Evolutionary conservation across 768 basidiomycete genomes (phyloP).

Genomic region (Exidia glandulosa): DNA sequence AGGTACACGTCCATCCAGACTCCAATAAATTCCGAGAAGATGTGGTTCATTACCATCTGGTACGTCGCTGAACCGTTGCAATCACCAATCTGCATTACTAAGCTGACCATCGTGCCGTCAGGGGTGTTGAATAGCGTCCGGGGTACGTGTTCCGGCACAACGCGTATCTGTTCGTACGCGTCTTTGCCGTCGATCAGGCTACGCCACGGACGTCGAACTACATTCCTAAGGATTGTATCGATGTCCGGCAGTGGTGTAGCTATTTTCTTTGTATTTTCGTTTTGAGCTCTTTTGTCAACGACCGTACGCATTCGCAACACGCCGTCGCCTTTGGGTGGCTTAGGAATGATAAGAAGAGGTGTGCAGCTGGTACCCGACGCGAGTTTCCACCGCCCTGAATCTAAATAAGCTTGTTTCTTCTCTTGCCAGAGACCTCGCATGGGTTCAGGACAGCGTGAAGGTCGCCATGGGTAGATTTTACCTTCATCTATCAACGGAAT

Average conservation of each 20-base stretch:
- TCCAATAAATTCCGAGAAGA: conserved; percentile 7
- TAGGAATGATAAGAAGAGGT: conserved; percentile 7
- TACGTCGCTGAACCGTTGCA: conserved; percentile 9
- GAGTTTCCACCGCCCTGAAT: conserved; percentile 6
- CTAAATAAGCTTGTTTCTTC: conserved; percentile 6
- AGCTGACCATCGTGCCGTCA: conserved; percentile 9
- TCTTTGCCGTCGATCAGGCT: conserved; percentile 3
- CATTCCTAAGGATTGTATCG: conserved; percentile 5
- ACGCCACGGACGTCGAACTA: background rate
- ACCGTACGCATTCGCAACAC: background rate
- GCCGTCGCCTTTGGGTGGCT: background rate
- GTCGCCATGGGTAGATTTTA: conserved; percentile 19
- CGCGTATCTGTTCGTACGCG: conserved; percentile 13
- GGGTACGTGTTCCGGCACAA: conserved; percentile 4
- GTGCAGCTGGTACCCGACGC: conserved; percentile 2
- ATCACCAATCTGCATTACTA: conserved; percentile 10
- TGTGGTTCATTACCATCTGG: conserved; percentile 6
- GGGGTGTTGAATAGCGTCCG: conserved; percentile 7
- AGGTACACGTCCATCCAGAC: conserved; percentile 10
- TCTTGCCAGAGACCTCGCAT: conserved; percentile 23
- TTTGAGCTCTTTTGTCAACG: conserved; percentile 5
- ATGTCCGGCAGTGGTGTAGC: conserved; percentile 3
- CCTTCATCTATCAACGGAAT: conserved; percentile 29
- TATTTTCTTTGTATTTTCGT: conserved; percentile 6
- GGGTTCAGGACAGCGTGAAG: conserved; percentile 22